Base-by-base conservation (phyloP, 73 alveolate species). In the Paraurostyla sp. region DNA sequence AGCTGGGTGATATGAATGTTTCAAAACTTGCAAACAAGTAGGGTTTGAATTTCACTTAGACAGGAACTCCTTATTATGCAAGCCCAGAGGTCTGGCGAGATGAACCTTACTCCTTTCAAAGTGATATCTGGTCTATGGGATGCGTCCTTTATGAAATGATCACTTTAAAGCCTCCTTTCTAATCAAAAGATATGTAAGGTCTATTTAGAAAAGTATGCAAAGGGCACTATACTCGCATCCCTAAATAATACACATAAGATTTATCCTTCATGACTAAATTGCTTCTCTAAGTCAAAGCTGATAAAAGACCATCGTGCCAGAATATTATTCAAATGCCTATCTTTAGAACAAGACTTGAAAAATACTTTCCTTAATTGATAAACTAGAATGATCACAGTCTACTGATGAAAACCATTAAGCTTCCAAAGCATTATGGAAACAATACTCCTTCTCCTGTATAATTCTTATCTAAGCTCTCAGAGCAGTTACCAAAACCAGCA, bases 101-200 rank as follows among this genome's bases (percentile, higher is more conserved):
- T 71, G 84, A 94, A 80, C 96, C 95, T 30, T 97, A 97, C 87
- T 85, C 93, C 50, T 85, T 93, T 60, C 96, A 97, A 95, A 91
- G 98, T 71, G 99, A 97, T 90, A 96, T 96, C 16, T 97, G 99
- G 99, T 92, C 98, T 27, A 71, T 97, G 33, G 99, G 99, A 45
- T 96, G 99, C 81, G 97, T 97, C 0, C 82, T 96, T 62, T 97
- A 97, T 92, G 99, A 97, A 88, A 62, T 93, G 88, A 93, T 93
- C 6, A 91, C 96, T 80, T 58, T 93, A 9, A 89, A 81, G 50
- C 96, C 99, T 20, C 99, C 97, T 29, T 95, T 95, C 71, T 75
- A 86, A 92, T 97, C 96, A 38, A 90, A 86, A 49, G 93, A 95
- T 33, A 95, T 95, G 98, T 85, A 95, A 86, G 97, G 94, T 27